A percentile compares a stretch with the other conserved stretches of the same genome.
These are phyloP conservation scores for Neocallimastix lanati DNA, from an alignment of 192 early-diverging fungal genomes.

Conservation along the genomic window DNA sequence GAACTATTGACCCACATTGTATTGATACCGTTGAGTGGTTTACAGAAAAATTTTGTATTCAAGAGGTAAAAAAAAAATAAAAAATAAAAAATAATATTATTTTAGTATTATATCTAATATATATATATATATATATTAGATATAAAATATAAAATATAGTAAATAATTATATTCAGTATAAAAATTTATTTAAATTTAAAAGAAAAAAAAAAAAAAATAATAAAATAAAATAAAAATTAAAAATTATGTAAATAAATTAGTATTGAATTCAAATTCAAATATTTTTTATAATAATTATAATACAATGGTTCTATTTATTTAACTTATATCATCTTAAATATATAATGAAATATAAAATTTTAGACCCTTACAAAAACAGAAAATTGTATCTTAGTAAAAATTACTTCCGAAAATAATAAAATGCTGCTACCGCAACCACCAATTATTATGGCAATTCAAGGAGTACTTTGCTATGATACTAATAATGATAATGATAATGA, in stretches of 20 bases:
- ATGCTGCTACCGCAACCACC: background rate
- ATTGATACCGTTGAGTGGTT: background rate
- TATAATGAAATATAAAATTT: no score
- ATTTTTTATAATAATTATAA: no score
- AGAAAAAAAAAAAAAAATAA: background rate
- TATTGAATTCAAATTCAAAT: no score
- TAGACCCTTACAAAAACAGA: background rate
- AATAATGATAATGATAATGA: background rate
- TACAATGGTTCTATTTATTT: no score
- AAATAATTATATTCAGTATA: no score
- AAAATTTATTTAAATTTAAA: no score
- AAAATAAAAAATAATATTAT: background rate
- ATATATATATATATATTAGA: no score
- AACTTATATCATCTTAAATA: no score
- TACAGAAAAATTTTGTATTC: background rate
- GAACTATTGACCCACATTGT: background rate
- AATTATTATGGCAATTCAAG: background rate
- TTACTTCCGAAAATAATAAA: background rate
- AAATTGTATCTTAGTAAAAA: background rate
- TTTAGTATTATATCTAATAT: no score
- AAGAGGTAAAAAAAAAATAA: background rate
- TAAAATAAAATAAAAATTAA: no score
- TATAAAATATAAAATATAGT: no score
- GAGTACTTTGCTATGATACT: background rate
- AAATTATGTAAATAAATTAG: no score